Base-by-base conservation (phyloP, 2,329 filamentous ascomycete genomes). In the Hymenoscyphus fraxineus region DNA sequence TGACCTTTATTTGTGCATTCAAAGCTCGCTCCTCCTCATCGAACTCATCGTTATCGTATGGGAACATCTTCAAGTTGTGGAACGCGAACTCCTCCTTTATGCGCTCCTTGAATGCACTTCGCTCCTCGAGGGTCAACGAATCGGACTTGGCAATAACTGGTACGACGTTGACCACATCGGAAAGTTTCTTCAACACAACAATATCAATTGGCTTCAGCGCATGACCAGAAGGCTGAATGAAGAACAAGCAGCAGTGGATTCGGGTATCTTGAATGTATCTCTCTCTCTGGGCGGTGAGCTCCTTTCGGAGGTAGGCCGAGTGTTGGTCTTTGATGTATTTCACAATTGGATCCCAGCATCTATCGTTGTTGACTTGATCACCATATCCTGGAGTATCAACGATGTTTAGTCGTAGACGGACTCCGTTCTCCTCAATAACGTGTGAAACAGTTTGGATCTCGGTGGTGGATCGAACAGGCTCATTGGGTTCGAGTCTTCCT, bases 321-420 rank as follows among this genome's bases (percentile, higher is more conserved):
- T 99, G 95, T 84, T 99, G 95, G 81, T 99, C 95, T 86, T 99
- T 99, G 86, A 99, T 99, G 82, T 99, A 99, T 85, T 99, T 99
- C 85, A 99, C 94, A 78, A 99, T 99, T 69, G 95, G 95, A 78
- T 99, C 95, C 95, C 95, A 99, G 88, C 95, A 99, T 85, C 95
- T 91, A 83, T 99, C 95, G 80, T 99, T 99, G 87, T 99, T 99
- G 80, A 99, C 95, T 77, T 97, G 88, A 76, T 99, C 95, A 76
- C 95, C 95, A 76, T 99, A 99, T 70, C 95, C 95, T 69, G 95
- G 95, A 69, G 95, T 99, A 78, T 99, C 95, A 76, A 99, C 95
- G 76, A 99, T 99, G 87, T 98, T 99, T 76, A 99, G 85, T 75
- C 95, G 88, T 76, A 99, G 88, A 77, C 95, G 93, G 73, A 99